A percentile compares a stretch with the other conserved stretches of the same genome.
phyloP scores from a whole-genome alignment of 176 grass and related monocot genomes.

The Rhynchospora pubera region DNA sequence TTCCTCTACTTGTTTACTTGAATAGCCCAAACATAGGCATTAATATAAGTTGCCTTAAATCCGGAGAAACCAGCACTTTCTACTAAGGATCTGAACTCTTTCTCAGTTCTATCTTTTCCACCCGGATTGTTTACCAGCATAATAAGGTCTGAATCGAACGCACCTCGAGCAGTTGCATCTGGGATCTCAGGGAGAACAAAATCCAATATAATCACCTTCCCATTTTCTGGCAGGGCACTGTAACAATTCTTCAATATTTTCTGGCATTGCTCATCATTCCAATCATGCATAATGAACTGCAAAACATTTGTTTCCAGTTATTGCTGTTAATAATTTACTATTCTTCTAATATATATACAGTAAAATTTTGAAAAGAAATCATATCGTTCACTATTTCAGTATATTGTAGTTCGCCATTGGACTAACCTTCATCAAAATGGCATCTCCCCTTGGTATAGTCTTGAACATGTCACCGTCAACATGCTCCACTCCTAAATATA shows the following conservation, averaged over 20 bases:
- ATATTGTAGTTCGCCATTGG: neutral
- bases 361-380: neutral
- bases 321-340: neutral
- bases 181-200: neutral
- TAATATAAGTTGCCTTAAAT: conserved; percentile 2
- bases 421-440: conserved; percentile 29
- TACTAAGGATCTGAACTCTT: conserved; percentile 6
- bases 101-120: conserved; percentile 36
- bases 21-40: conserved; percentile 1
- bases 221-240: conserved; percentile 11
- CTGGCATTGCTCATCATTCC: conserved; percentile 21
- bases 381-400: neutral
- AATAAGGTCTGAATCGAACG: neutral
- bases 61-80: conserved; percentile 6
- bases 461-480: conserved; percentile 25
- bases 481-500: conserved; percentile 1
- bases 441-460: conserved; percentile 20
- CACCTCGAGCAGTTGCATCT: neutral
- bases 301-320: neutral
- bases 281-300: conserved; percentile 25
- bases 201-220: conserved; percentile 27
- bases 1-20: conserved; percentile 22
- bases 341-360: neutral
- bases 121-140: conserved; percentile 9
- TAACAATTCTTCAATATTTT: conserved; percentile 34